These are phyloP conservation scores for Rehmannia glutinosa DNA, from an alignment of 257 asterid genomes.

Conservation along the genomic window DNA sequence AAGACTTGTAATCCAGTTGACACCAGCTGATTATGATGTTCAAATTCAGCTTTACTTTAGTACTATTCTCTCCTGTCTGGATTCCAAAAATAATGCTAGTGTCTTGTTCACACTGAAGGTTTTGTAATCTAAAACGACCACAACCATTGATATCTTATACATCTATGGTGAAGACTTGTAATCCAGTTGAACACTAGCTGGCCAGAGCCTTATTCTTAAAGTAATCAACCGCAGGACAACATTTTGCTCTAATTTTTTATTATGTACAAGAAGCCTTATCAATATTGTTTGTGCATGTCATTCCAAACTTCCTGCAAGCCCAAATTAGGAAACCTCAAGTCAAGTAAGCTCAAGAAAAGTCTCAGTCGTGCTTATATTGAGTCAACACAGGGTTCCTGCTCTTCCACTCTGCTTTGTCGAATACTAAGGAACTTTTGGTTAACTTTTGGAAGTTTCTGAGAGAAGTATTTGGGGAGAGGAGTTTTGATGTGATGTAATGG, in stretches of 20 bases:
- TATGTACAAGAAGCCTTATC: background rate
- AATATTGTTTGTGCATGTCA: background rate
- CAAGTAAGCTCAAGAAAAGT: too few species aligned
- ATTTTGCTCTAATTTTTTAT: background rate
- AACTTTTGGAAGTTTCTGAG: background rate
- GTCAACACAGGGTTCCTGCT: background rate
- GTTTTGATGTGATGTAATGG: too few species aligned
- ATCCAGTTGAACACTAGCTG: conserved; percentile 1
- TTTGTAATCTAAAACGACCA: too few species aligned
- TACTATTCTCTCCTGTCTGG: background rate
- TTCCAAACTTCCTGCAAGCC: background rate
- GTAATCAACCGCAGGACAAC: background rate
- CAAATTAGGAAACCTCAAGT: background rate
- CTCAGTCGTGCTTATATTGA: background rate
- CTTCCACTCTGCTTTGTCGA: background rate
- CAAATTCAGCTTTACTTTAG: background rate
- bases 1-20: conserved; percentile 6
- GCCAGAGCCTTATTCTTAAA: background rate
- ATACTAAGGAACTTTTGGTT: background rate
- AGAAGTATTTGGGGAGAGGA: background rate
- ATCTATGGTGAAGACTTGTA: background rate
- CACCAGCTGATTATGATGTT: background rate
- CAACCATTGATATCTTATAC: background rate
- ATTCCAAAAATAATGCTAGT: too few species aligned
- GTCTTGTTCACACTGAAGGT: too few species aligned